Evolutionary conservation across 495 filamentous ascomycete genomes (phyloP).

Genomic region (Ascodesmis nigricans): DNA sequence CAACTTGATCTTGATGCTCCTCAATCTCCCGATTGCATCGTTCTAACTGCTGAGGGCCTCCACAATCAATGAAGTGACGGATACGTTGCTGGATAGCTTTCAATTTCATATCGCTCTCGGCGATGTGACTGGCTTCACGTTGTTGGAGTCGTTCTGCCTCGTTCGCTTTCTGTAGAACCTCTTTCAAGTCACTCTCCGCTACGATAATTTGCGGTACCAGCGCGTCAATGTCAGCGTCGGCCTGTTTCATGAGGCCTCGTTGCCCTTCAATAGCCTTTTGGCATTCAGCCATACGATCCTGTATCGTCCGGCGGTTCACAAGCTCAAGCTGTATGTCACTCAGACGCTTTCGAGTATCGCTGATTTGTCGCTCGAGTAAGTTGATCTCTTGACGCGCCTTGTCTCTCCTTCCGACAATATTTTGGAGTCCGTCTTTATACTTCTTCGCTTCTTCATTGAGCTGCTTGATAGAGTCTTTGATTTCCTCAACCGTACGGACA

Average conservation of each 20-base stretch:
- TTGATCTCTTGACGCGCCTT: conserved; percentile 41
- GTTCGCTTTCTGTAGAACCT: conserved; percentile 47
- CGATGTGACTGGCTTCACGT: conserved; percentile 44
- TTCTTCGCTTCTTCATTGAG: conserved; percentile 43
- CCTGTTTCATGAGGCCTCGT: conserved; percentile 38
- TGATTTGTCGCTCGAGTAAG: conserved; percentile 45
- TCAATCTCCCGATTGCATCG: conserved; percentile 41
- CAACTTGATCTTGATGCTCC: conserved; percentile 35
- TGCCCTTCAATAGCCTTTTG: conserved; percentile 44
- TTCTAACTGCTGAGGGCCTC: conserved; percentile 49
- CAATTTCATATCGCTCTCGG: conserved; percentile 52
- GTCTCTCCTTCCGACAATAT: conserved; percentile 47
- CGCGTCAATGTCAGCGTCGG: conserved; percentile 45
- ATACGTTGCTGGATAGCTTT: conserved; percentile 55
- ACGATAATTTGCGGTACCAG: conserved; percentile 52
- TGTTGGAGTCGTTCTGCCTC: conserved; percentile 52
- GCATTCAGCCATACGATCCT: conserved; percentile 46
- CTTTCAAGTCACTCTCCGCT: conserved; percentile 50
- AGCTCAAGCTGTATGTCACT: conserved; percentile 47
- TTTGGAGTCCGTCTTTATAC: conserved; percentile 38
- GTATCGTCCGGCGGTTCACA: conserved; percentile 49
- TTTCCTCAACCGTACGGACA: conserved; percentile 52
- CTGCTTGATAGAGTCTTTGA: conserved; percentile 49
- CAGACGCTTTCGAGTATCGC: conserved; percentile 47
- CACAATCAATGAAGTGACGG: conserved; percentile 52